Conservation (phyloP, 805 yeast species). For the Ascoidea asiatica region DNA sequence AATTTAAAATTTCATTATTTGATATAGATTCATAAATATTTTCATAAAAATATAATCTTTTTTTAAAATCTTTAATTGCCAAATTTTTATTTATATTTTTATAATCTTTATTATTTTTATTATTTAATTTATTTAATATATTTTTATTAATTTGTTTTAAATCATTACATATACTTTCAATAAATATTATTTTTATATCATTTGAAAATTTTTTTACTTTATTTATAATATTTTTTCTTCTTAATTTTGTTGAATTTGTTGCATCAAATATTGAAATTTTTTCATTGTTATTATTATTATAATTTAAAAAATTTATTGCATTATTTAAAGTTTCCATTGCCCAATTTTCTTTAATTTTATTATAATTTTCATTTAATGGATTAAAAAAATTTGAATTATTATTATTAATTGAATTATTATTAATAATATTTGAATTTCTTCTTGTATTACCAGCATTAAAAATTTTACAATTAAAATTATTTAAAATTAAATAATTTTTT, state of each 20-base stretch:
- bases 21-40: slow-evolving; percentile 38
- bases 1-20: slow-evolving; percentile 26
- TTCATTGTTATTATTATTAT: slow-evolving; percentile 20
- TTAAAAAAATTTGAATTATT: slow-evolving; percentile 24
- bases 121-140: slow-evolving; percentile 19
- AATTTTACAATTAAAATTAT: slow-evolving; percentile 47
- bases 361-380: slow-evolving; percentile 20
- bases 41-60: slow-evolving; percentile 37
- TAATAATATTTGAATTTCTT: slow-evolving; percentile 24
- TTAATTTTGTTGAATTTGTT: slow-evolving; percentile 31
- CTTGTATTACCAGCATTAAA: slow-evolving; percentile 63
- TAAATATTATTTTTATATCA: slow-evolving; percentile 25
- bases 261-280: slow-evolving; percentile 39
- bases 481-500: slow-evolving; percentile 49
- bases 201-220: slow-evolving; percentile 21
- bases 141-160: slow-evolving; percentile 16
- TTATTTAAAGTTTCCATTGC: slow-evolving; percentile 32
- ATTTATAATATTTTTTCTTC: slow-evolving; percentile 27
- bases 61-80: slow-evolving; percentile 23
- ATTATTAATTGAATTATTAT: neutral
- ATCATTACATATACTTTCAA: slow-evolving; percentile 22
- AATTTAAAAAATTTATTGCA: slow-evolving; percentile 18
- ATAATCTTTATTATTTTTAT: slow-evolving; percentile 41
- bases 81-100: slow-evolving; percentile 57
- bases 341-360: slow-evolving; percentile 27